A percentile compares a stretch with the other conserved stretches of the same genome.
These are phyloP conservation scores for Nicotiana knightiana DNA, from an alignment of 257 asterid genomes.

Conservation along the genomic window DNA sequence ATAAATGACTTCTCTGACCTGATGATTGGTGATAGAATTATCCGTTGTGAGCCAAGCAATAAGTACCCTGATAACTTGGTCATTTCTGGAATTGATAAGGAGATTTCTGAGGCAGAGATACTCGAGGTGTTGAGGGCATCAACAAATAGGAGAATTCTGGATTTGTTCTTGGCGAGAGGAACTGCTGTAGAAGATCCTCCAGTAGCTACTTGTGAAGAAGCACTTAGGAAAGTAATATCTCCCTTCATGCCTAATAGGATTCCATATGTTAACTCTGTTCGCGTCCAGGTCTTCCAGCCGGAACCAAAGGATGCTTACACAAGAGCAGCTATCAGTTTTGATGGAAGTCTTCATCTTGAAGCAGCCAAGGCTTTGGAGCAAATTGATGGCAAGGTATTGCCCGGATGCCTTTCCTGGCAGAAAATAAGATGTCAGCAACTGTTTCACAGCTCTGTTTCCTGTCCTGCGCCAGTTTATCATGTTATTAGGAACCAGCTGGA, in stretches of 20 bases:
- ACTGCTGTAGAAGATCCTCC: constrained; percentile 52
- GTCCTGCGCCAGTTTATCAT: constrained; percentile 66
- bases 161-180: constrained; percentile 57
- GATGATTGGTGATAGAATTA: constrained; percentile 35
- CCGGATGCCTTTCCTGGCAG: constrained; percentile 79
- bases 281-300: constrained; percentile 70
- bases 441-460: constrained; percentile 75
- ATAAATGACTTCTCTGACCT: constrained; percentile 44
- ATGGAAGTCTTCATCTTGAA: constrained; percentile 78
- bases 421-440: constrained; percentile 62
- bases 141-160: constrained; percentile 43
- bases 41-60: constrained; percentile 33
- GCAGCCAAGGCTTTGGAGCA: constrained; percentile 90
- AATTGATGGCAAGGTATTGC: constrained; percentile 65
- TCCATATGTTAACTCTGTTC: constrained; percentile 40
- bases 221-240: constrained; percentile 55
- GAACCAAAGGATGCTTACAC: constrained; percentile 42
- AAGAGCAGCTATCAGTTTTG: constrained; percentile 67
- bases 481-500: constrained; percentile 51
- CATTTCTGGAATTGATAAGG: constrained; percentile 46
- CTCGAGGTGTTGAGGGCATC: constrained; percentile 31
- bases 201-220: constrained; percentile 54
- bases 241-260: constrained; percentile 76
- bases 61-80: constrained; percentile 31
- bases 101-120: constrained; percentile 57